A percentile compares a stretch with the other conserved stretches of the same genome.
Conservation (phyloP, 805 yeast species). For the Tanozyma kutaoensis region DNA sequence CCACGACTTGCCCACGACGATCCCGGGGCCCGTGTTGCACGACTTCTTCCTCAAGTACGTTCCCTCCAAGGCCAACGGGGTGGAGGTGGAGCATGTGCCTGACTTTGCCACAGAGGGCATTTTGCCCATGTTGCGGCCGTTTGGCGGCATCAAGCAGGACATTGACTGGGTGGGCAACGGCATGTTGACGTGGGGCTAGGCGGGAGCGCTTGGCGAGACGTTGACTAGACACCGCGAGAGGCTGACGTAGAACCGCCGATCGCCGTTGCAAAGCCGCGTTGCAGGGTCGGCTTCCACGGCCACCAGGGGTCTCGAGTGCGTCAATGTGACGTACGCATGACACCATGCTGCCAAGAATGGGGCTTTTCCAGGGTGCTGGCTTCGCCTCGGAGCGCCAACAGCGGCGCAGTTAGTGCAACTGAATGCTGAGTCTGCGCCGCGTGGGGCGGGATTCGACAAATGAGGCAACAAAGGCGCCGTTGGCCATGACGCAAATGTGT, state of each 20-base stretch:
- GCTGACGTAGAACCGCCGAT: not conserved
- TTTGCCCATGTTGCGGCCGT: slow-evolving; percentile 23
- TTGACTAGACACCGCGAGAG: not conserved
- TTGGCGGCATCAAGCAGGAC: slow-evolving; percentile 12
- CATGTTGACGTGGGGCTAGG: slow-evolving; percentile 7
- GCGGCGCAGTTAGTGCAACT: too few species aligned
- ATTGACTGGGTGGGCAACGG: slow-evolving; percentile 24
- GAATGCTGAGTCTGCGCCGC: too few species aligned
- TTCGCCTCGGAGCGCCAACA: too few species aligned
- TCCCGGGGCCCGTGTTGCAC: slow-evolving; percentile 21
- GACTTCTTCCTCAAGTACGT: slow-evolving; percentile 22
- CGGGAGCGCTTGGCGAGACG: not conserved
- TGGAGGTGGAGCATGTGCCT: slow-evolving; percentile 10
- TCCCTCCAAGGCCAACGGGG: slow-evolving; percentile 6
- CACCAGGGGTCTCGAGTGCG: not conserved
- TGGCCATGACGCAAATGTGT: too few species aligned
- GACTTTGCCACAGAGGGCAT: slow-evolving; percentile 8
- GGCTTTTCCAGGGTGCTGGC: too few species aligned
- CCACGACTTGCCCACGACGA: slow-evolving; percentile 19
- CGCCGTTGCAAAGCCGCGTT: not conserved
- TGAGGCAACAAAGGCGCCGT: too few species aligned
- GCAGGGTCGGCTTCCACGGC: not conserved
- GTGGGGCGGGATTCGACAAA: too few species aligned
- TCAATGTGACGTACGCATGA: not conserved
- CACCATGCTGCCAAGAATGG: too few species aligned